These are phyloP conservation scores for Bryum argenteum DNA, from an alignment of 225 moss, liverwort and hornwort species.

Conservation along the genomic window DNA sequence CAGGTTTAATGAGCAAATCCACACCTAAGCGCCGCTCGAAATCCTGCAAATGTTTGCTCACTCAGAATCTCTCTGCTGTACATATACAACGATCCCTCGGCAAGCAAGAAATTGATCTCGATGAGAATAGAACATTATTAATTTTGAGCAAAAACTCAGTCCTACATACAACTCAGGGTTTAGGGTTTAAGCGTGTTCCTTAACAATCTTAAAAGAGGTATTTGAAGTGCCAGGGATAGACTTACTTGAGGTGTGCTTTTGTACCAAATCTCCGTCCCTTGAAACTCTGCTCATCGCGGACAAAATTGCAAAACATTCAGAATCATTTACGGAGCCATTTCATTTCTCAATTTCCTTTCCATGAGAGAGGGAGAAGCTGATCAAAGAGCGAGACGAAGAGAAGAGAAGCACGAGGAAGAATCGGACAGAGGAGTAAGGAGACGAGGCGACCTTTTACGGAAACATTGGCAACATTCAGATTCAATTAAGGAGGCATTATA, in stretches of 20 bases:
- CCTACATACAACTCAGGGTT: background rate
- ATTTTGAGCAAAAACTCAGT: background rate
- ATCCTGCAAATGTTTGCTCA: constrained; percentile 57
- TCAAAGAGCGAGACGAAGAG: background rate
- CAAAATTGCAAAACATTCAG: no score
- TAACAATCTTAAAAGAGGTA: background rate
- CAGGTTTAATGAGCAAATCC: constrained; percentile 83
- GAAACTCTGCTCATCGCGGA: constrained; percentile 60
- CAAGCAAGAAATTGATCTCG: no score
- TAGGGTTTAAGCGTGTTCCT: constrained; percentile 22
- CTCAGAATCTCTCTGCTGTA: background rate
- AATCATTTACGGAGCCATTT: no score
- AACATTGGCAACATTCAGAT: no score
- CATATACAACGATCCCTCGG: no score
- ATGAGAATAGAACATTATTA: no score
- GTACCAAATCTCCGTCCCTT: constrained; percentile 88
- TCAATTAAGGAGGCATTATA: no score
- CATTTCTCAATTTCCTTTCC: no score
- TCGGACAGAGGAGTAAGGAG: background rate
- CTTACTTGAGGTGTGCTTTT: constrained; percentile 67
- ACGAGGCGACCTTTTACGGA: constrained; percentile 45
- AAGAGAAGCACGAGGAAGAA: background rate
- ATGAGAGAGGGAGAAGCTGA: background rate
- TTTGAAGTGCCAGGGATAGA: background rate
- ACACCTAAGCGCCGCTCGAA: constrained; percentile 86